Evolutionary conservation across 139 green algal genomes (phyloP).

Genomic region (Micractinium conductrix): DNA sequence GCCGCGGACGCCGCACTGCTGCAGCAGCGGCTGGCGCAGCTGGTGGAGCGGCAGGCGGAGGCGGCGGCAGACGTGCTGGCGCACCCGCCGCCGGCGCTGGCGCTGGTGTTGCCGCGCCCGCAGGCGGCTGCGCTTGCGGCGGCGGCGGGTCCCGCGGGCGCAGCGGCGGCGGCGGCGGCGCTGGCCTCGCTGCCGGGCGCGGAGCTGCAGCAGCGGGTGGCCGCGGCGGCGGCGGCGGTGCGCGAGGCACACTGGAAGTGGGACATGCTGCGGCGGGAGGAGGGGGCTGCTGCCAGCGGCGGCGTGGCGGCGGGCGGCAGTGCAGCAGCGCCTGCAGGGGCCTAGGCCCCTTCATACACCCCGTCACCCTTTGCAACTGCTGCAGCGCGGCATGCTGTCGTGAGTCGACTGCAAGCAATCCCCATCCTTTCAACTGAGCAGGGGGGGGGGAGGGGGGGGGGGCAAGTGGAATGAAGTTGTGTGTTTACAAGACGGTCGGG

Average conservation of each 20-base stretch:
- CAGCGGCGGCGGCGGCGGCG: neutral
- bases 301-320: too few species aligned
- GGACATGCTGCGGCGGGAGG: constrained; percentile 66
- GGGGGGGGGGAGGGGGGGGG: too few species aligned
- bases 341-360: too few species aligned
- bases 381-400: too few species aligned
- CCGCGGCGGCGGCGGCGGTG: constrained; percentile 20
- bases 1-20: constrained; percentile 69
- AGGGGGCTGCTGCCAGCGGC: too few species aligned
- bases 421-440: too few species aligned
- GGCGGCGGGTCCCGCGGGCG: neutral
- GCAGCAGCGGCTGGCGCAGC: constrained; percentile 64
- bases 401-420: too few species aligned
- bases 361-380: too few species aligned
- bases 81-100: constrained; percentile 47
- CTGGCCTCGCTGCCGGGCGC: constrained; percentile 14
- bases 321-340: too few species aligned
- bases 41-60: constrained; percentile 43
- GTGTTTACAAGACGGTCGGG: too few species aligned
- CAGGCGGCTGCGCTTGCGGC: neutral
- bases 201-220: constrained; percentile 26
- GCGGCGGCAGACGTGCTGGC: constrained; percentile 49
- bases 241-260: constrained; percentile 67
- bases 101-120: constrained; percentile 2
- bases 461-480: too few species aligned